Conservation (phyloP, 495 filamentous ascomycete genomes). For the Parachaetomium inaequale region DNA sequence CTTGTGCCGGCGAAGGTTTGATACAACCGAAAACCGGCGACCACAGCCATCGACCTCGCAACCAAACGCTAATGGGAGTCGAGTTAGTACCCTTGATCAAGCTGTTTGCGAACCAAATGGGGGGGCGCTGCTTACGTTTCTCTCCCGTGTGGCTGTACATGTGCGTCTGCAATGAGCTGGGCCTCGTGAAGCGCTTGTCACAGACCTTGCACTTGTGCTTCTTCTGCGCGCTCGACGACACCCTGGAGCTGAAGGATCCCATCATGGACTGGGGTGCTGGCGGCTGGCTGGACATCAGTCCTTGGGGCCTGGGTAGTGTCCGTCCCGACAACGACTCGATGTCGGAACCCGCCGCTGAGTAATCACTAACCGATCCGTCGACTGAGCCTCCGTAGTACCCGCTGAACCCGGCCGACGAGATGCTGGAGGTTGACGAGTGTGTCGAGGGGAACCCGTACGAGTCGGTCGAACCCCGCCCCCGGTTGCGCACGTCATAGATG, state of each 20-base stretch:
- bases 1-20: constrained; percentile 88
- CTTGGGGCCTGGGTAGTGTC: constrained; percentile 75
- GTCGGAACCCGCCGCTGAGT: constrained; percentile 83
- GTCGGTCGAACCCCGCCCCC: constrained; percentile 66
- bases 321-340: constrained; percentile 75
- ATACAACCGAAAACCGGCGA: constrained; percentile 95
- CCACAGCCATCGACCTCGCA: constrained; percentile 96
- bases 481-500: constrained; percentile 68
- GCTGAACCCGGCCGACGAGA: constrained; percentile 72
- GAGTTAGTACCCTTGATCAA: constrained; percentile 22
- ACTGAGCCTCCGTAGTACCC: constrained; percentile 82
- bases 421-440: constrained; percentile 91
- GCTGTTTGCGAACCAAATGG: not conserved
- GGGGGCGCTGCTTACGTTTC: constrained; percentile 73
- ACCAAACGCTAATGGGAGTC: constrained; percentile 63
- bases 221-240: constrained; percentile 94
- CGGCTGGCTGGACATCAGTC: constrained; percentile 63
- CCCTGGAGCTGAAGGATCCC: constrained; percentile 97
- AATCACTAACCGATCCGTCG: constrained; percentile 91
- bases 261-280: constrained; percentile 96
- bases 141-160: constrained; percentile 99
- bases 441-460: constrained; percentile 89
- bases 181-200: constrained; percentile 96
- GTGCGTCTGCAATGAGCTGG: constrained; percentile 94
- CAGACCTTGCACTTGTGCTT: constrained; percentile 99